Evolutionary conservation across 805 yeast genomes (phyloP), one percentile per base, ranked within the genome.

Genomic region (Kazachstania africana): DNA sequence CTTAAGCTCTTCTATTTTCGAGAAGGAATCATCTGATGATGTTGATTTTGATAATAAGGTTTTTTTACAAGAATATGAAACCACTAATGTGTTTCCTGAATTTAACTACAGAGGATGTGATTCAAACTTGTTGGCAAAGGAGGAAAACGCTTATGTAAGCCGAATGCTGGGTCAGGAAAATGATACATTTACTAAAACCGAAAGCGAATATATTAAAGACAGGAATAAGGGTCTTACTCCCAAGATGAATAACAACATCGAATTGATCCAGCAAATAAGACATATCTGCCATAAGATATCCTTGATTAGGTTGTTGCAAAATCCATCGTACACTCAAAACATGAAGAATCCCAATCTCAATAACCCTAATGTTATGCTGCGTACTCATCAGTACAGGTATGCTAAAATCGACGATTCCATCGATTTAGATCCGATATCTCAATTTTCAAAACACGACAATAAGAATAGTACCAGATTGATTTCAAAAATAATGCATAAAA

Each of bases 221-320:
- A 44, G 50, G 1, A 55, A 63, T 12, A 62, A 63, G 12, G 94
- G 94, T 0, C 61, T 84, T 29, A 72, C 75, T 35, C 64, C 67
- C 12, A 60, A 72, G 6, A 60, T 82, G 34, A 65, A 70, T 43
- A 66, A 68, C 14, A 91, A 87, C 44, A 75, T 91, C 27, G 59
- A 65, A 1, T 70, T 78, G 40, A 82, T 91, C 66, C 96, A 88
- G 58, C 84, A 84, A 43, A 80, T 91, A 22, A 64, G 98, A 36
- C 80, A 77, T 40, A 66, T 83, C 4, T 87, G 96, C 51, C 81
- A 84, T 59, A 87, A 87, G 53, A 82, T 91, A 14, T 76, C 88
- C 4, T 60, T 85, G 29, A 82, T 91, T 36, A 66, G 95, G 42
- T 87, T 87, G 48, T 78, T 91, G 78, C 97, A 91, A 56, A 53